phyloP scores from a whole-genome alignment of 2,329 filamentous ascomycete species.

The Aspergillus thermomutatus region DNA sequence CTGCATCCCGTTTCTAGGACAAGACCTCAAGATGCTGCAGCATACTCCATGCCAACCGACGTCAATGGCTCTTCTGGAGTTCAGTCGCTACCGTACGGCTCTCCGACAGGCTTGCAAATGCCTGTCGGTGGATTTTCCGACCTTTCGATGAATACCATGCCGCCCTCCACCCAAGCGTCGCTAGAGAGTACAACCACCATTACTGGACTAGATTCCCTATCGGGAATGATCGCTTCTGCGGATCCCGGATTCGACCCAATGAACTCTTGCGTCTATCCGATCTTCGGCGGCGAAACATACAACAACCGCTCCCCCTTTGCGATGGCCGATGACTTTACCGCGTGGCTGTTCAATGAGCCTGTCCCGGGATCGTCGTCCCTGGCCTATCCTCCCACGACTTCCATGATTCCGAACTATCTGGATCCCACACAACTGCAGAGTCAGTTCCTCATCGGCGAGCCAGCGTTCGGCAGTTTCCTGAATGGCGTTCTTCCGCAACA shows the following conservation, averaged over 20 bases:
- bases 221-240: constrained; percentile 23
- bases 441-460: constrained; percentile 50
- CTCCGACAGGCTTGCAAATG: constrained; percentile 13
- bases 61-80: constrained; percentile 17
- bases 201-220: constrained; percentile 20
- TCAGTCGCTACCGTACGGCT: constrained; percentile 14
- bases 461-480: constrained; percentile 47
- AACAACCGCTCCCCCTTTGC: constrained; percentile 86
- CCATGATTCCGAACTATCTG: constrained; percentile 40
- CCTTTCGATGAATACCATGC: constrained; percentile 15
- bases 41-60: constrained; percentile 18
- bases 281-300: constrained; percentile 80
- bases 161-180: constrained; percentile 22
- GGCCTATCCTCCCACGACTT: constrained; percentile 41
- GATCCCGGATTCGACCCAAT: constrained; percentile 35
- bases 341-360: constrained; percentile 75
- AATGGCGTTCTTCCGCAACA: constrained; percentile 59
- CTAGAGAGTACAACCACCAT: constrained; percentile 25
- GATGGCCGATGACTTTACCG: constrained; percentile 82
- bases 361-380: constrained; percentile 54
- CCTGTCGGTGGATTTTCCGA: constrained; percentile 19
- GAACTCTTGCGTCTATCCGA: constrained; percentile 61
- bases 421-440: constrained; percentile 46
- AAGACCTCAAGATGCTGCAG: constrained; percentile 10
- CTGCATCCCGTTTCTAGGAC: constrained; percentile 8